Conservation (phyloP, 148 eudicot species). For the Fagopyrum homotropicum region DNA sequence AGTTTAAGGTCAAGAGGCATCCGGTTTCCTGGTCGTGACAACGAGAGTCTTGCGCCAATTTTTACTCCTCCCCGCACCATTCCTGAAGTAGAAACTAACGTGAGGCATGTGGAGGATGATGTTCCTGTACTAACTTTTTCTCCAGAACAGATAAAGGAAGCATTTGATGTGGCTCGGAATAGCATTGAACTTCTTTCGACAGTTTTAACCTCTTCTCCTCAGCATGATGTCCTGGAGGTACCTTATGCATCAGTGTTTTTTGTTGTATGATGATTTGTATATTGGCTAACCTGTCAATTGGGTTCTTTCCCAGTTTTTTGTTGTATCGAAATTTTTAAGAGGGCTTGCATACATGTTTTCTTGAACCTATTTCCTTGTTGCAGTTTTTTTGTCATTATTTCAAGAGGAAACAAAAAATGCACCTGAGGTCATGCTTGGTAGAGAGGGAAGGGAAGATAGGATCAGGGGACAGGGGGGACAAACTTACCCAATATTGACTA, state of each 20-base stretch:
- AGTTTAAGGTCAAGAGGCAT: constrained; percentile 92
- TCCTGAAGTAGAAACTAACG: constrained; percentile 48
- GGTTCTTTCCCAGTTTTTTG: background rate
- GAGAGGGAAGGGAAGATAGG: background rate
- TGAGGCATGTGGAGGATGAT: constrained; percentile 34
- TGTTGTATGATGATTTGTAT: background rate
- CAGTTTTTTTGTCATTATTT: background rate
- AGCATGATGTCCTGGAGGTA: constrained; percentile 94
- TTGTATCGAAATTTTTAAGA: background rate
- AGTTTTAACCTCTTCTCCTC: constrained; percentile 88
- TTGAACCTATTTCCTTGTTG: background rate
- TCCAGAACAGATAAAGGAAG: constrained; percentile 86
- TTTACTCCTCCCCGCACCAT: constrained; percentile 85
- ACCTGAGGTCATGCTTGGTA: background rate
- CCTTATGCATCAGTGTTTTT: background rate
- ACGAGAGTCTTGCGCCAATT: constrained; percentile 85
- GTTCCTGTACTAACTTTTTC: constrained; percentile 56
- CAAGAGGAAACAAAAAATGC: background rate
- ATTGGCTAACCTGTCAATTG: background rate
- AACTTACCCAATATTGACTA: background rate
- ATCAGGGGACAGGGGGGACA: background rate
- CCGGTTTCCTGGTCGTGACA: constrained; percentile 93
- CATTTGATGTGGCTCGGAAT: constrained; percentile 95
- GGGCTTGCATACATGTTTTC: background rate
- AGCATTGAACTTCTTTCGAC: constrained; percentile 86